phyloP scores from a whole-genome alignment of 176 grass and related monocot species.

The Aegilops longissima region DNA sequence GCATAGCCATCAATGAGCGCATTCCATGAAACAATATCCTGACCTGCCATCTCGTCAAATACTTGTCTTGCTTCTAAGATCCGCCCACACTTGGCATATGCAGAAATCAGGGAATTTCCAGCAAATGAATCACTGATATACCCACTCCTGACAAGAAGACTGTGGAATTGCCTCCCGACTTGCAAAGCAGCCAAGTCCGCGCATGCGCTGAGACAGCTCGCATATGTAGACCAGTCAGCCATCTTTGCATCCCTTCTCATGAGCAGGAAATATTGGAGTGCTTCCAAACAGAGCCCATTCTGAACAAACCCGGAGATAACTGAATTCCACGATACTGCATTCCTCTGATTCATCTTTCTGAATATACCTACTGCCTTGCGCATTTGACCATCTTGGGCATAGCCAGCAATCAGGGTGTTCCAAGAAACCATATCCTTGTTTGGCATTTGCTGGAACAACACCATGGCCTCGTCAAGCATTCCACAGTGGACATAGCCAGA shows the following conservation, averaged over 20 bases:
- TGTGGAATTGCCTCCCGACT: slow-evolving; percentile 46
- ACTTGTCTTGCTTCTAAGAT: slow-evolving; percentile 43
- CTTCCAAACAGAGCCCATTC: slow-evolving; percentile 44
- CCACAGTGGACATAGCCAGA: slow-evolving; percentile 50
- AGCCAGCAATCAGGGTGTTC: slow-evolving; percentile 65
- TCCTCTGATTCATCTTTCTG: slow-evolving; percentile 37
- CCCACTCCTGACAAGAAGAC: slow-evolving; percentile 46
- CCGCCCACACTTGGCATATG: slow-evolving; percentile 59
- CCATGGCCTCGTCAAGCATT: slow-evolving; percentile 48
- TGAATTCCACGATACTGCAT: slow-evolving; percentile 61
- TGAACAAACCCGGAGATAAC: slow-evolving; percentile 60
- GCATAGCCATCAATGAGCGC: slow-evolving; percentile 60
- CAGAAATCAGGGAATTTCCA: slow-evolving; percentile 53
- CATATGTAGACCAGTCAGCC: slow-evolving; percentile 63
- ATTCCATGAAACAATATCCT: slow-evolving; percentile 69
- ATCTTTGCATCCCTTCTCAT: slow-evolving; percentile 42
- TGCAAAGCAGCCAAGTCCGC: slow-evolving; percentile 45
- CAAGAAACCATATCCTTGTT: slow-evolving; percentile 63
- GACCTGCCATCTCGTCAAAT: slow-evolving; percentile 49
- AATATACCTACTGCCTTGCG: slow-evolving; percentile 45
- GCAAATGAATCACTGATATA: slow-evolving; percentile 31
- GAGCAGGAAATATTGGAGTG: slow-evolving; percentile 41
- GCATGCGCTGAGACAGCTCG: slow-evolving; percentile 46
- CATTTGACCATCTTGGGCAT: slow-evolving; percentile 53
- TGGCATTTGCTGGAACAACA: slow-evolving; percentile 52